Evolutionary conservation across 1,139 yeast genomes (phyloP).

Genomic region (Blastobotrys apis): DNA sequence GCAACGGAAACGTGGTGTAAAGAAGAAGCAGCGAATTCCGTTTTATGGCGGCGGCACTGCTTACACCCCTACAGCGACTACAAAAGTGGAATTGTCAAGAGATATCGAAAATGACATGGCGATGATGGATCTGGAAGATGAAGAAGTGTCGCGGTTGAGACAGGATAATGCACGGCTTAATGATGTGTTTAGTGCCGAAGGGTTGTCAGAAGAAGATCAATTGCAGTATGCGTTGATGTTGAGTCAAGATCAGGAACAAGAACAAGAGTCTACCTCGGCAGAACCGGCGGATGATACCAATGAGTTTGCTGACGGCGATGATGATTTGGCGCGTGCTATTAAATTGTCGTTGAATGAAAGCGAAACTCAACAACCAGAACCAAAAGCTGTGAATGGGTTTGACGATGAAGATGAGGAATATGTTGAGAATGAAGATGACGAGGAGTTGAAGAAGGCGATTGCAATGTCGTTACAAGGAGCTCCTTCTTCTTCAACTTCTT

Average conservation of each 20-base stretch:
- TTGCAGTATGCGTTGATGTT: conserved; percentile 40
- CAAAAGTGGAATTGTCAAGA: conserved; percentile 17
- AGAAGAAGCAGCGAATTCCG: conserved; percentile 20
- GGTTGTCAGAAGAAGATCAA: conserved; percentile 43
- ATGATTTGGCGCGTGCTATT: conserved; percentile 18
- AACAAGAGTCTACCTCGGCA: background rate
- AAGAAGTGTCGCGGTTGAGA: conserved; percentile 32
- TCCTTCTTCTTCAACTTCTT: background rate
- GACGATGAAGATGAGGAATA: background rate
- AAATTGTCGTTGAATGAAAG: conserved; percentile 12
- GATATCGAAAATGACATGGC: conserved; percentile 32
- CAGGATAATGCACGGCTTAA: conserved; percentile 33
- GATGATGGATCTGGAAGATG: conserved; percentile 35
- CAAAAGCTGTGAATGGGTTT: background rate
- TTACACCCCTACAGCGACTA: conserved; percentile 6
- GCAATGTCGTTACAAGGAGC: conserved; percentile 12
- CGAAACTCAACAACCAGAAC: background rate
- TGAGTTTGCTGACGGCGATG: conserved; percentile 12
- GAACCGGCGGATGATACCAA: background rate
- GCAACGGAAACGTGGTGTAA: conserved; percentile 30
- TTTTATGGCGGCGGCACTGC: conserved; percentile 3
- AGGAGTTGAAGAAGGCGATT: conserved; percentile 16
- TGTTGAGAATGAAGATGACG: conserved; percentile 10
- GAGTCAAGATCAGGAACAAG: conserved; percentile 24
- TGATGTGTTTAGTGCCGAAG: conserved; percentile 33